phyloP scores from a whole-genome alignment of 805 yeast genomes.

The Sugiyamaella lignohabitans region DNA sequence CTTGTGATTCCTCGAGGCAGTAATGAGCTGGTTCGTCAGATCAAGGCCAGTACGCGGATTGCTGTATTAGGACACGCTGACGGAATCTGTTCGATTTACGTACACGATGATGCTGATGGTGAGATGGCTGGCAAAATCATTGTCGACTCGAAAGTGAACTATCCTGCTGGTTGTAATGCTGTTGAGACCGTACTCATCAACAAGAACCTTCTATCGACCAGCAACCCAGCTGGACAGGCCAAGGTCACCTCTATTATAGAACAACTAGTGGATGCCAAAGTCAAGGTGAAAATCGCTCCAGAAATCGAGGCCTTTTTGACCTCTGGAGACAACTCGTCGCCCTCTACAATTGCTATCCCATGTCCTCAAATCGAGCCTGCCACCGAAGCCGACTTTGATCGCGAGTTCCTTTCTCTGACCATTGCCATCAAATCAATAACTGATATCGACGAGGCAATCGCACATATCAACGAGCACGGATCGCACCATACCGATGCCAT shows the following conservation, averaged over 20 bases:
- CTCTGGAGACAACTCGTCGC: conserved; percentile 7
- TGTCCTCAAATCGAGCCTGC: conserved; percentile 36
- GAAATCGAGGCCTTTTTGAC: conserved; percentile 35
- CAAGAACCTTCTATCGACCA: conserved; percentile 21
- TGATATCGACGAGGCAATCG: conserved; percentile 64
- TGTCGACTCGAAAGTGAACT: conserved; percentile 87
- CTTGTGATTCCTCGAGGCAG: conserved; percentile 98
- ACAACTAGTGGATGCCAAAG: conserved; percentile 54
- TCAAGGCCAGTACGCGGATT: conserved; percentile 82
- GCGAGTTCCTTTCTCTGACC: conserved; percentile 78
- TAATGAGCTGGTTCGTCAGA: conserved; percentile 78
- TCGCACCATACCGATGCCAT: conserved; percentile 96
- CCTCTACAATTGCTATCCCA: conserved; percentile 4
- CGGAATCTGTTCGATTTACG: conserved; percentile 86
- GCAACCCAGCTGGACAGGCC: conserved; percentile 16
- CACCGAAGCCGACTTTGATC: conserved; percentile 63
- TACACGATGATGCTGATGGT: conserved; percentile 72
- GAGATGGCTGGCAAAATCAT: conserved; percentile 68
- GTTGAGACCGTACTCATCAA: conserved; percentile 78
- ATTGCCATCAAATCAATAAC: conserved; percentile 64
- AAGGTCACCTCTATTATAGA: conserved; percentile 28
- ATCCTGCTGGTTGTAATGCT: conserved; percentile 99
- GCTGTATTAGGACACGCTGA: conserved; percentile 99
- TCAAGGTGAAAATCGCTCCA: conserved; percentile 61
- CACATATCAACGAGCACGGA: conserved; percentile 83